Evolutionary conservation across 2,329 filamentous ascomycete species (phyloP).

Genomic region (Diaporthe sp.): DNA sequence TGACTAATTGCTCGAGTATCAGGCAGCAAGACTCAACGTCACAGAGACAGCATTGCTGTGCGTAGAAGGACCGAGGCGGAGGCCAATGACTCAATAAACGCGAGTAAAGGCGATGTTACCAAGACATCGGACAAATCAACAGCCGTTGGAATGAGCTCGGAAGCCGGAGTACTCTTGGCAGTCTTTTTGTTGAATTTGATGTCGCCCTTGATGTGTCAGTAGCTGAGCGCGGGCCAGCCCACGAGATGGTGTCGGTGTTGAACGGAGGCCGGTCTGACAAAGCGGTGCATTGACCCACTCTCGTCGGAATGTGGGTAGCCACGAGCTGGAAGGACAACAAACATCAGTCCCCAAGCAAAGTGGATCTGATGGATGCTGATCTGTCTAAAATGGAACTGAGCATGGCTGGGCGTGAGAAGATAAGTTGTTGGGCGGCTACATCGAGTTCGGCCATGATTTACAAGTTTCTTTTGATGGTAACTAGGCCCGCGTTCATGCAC

Average conservation of each 20-base stretch:
- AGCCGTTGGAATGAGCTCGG: neutral
- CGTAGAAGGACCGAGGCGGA: neutral
- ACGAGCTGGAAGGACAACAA: neutral
- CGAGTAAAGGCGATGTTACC: neutral
- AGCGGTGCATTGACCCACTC: neutral
- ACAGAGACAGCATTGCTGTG: neutral
- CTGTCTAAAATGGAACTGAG: neutral
- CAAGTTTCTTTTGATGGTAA: neutral
- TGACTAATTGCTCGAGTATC: neutral
- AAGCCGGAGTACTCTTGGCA: neutral
- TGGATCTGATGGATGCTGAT: no score
- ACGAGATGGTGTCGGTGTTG: neutral
- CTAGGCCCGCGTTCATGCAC: neutral
- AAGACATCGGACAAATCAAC: neutral
- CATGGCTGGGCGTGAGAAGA: neutral
- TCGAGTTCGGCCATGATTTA: neutral
- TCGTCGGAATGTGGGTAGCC: neutral
- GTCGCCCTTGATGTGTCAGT: no score
- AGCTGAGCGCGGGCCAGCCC: neutral
- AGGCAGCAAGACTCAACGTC: neutral
- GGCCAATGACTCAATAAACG: neutral
- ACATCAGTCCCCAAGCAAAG: no score
- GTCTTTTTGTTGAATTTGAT: neutral
- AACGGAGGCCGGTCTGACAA: constrained; percentile 1
- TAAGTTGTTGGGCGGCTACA: neutral